Evolutionary conservation across 371 early-diverging fungal genomes (phyloP), one percentile per base, ranked within the genome.

Genomic region (Dichotomocladium elegans): DNA sequence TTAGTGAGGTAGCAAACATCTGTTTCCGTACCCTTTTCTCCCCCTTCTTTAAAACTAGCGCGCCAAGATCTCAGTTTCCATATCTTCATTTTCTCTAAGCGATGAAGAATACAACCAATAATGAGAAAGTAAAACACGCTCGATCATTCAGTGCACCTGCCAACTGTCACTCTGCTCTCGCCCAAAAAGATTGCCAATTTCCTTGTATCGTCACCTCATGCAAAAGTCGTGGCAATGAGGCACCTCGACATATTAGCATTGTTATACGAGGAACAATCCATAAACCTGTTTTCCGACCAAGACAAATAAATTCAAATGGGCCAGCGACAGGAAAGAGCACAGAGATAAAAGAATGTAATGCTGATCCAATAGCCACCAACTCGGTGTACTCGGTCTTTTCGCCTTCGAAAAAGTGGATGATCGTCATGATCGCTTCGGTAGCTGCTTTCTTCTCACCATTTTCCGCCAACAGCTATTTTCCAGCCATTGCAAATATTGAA

Each of bases 371-470:
- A 24, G 21, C 26, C 24, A 4, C 25, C 9, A 17, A 22, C 9
- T 15, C 45, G 21, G 5, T 15, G 0, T 25, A 26, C 17, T 25
- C 45, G 25, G 15, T 60, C 9, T 63, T 63, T 35, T 63, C 63
- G 3, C 26, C 26, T 17, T 10, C 35, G 24, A 48, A 57, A 50
- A 46, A 46, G 12, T 35, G 63, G n/a, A 41, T 48, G 42, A 58
- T 63, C 22, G 58, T 63, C 27, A 31, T 55, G 1, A 28, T 63
- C 29, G 58, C 51, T 21, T 58, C 63, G 4, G 35, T 63, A 19
- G 58, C 63, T 19, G 58, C 63, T 15, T 63, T 63, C 42, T 54
- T 63, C 35, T 52, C 63, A 11, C 63, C 63, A 22, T 58, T 63
- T 29, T 58, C 63, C 5, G 63, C 51, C 4, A 63, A 63, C 30